Evolutionary conservation across 768 basidiomycete species (phyloP).

Genomic region (Boletus subparvulus): DNA sequence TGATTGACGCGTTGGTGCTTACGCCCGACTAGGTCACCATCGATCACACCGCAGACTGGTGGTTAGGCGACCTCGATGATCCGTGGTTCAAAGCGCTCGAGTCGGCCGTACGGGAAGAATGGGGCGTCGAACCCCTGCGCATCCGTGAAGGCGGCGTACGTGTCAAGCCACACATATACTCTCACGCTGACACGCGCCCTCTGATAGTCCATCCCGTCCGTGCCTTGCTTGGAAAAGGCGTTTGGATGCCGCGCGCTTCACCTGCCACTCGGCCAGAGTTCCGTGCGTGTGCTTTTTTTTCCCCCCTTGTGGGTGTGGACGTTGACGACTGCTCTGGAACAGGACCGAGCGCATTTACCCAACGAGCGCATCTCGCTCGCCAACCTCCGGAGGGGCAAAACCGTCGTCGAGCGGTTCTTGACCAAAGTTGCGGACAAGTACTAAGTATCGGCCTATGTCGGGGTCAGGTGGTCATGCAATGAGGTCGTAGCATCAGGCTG

Average conservation of each 20-base stretch:
- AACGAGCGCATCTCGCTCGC: constrained; percentile 88
- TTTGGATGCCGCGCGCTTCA: constrained; percentile 89
- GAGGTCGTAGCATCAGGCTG: not conserved
- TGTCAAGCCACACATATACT: constrained; percentile 8
- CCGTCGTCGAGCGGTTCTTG: constrained; percentile 75
- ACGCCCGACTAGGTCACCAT: constrained; percentile 58
- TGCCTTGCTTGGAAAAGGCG: constrained; percentile 91
- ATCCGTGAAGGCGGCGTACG: constrained; percentile 92
- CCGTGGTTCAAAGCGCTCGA: constrained; percentile 88
- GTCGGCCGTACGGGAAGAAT: constrained; percentile 78
- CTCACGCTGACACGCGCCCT: not conserved
- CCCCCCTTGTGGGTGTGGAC: too few species aligned
- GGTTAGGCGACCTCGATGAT: constrained; percentile 86
- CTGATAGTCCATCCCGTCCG: constrained; percentile 82
- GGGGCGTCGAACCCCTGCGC: constrained; percentile 81
- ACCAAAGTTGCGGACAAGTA: constrained; percentile 44
- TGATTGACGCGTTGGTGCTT: not conserved
- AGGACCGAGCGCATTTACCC: constrained; percentile 92
- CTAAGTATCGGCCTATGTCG: not conserved
- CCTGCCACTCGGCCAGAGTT: constrained; percentile 91
- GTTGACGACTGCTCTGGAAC: not conserved
- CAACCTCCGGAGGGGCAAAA: constrained; percentile 77
- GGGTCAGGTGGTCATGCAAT: not conserved
- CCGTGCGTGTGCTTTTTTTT: constrained; percentile 45
- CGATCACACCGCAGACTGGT: constrained; percentile 90